Evolutionary conservation across 2,329 filamentous ascomycete genomes (phyloP), one percentile per base, ranked within the genome.

Genomic region (Monosporascus sp.): DNA sequence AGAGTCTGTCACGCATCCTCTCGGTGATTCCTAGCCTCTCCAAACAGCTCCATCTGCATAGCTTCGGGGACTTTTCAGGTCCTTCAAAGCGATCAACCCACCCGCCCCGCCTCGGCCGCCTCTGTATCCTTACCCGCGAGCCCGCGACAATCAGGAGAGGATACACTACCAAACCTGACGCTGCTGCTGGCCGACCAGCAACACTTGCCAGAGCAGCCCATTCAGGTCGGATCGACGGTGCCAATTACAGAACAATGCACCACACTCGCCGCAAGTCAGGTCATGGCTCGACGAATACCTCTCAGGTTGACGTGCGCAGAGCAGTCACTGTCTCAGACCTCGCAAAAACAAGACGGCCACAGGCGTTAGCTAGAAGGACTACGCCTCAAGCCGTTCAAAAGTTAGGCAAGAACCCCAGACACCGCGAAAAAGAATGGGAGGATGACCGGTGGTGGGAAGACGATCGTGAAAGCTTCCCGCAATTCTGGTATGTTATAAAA

Each of bases 381-480:
- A 74, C 68, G 17, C 64, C 70, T 2, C 67, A 71, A 34, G 62
- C 60, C 34, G 61, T 69, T 41, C 74, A 75, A 53, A 82, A 80
- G 66, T 68, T 78, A 54, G 74, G 77, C 51, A 79, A 77, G 60
- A 76, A 71, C 55, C 72, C 76, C 11, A 74, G 74, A 51, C 77
- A 81, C 47, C 72, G 76, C 25, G 78, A 82, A 59, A 72, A 72
- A 54, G 75, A 81, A 56, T 71, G 72, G 63, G 73, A 77, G 53
- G 76, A 79, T 37, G 71, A 74, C 54, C 69, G 68, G 48, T 74
- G 73, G 65, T 80, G 73, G 65, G 77, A 81, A 50, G 77, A 84
- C 51, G 81, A 83, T 62, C 73, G 80, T 51, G 82, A 85, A 63
- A 83, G 78, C 67, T 85, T 86, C 57, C 82, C 82, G 22, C 82